Evolutionary conservation across 1,139 yeast genomes (phyloP), one percentile per base, ranked within the genome.

Genomic region (Yamadazyma blattariae): DNA sequence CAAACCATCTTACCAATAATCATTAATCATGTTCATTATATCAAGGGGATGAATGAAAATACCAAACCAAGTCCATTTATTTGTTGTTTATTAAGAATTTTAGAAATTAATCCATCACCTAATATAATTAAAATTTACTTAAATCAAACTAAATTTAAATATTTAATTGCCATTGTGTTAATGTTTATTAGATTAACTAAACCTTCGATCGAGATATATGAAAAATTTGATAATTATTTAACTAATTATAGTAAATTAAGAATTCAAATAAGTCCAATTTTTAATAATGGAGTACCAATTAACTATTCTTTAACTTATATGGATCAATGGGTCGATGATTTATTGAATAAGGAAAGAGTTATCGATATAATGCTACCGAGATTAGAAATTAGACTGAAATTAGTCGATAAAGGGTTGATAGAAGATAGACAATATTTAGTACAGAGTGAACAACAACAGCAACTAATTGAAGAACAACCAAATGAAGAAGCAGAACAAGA

Each of bases 331-430:
- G 64, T 74, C 0, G 90, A 85, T 45, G 57, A 54, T 8, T 52
- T 84, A 34, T 52, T 83, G 25, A 58, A 48, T 1, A 57, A 67
- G 16, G 73, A 70, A 30, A 59, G 86, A 35, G 78, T 76, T 12
- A 66, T 78, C 27, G 89, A 77, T 42, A 55, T 83, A 33, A 68
- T 79, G 2, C 51, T 84, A 30, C 94, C 94, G 0, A 56, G 85
- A 34, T 44, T 85, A 39, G 54, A 56, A 7, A 57, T 60, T 1
- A 51, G 81, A 33, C 50, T 51, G 19, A 51, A 47, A 3, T 50
- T 72, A 32, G 72, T 71, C 26, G 72, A 69, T 20, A 56, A 56
- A 17, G 75, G 69, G 1, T 33, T 59, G 29, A 45, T 72, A 8
- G 60, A 48, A 2, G 71, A 68, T 3, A 51, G 79, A 27, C 54